These are phyloP conservation scores for Dendrobium catenatum DNA, from an alignment of 106 monocot species.

Conservation along the genomic window DNA sequence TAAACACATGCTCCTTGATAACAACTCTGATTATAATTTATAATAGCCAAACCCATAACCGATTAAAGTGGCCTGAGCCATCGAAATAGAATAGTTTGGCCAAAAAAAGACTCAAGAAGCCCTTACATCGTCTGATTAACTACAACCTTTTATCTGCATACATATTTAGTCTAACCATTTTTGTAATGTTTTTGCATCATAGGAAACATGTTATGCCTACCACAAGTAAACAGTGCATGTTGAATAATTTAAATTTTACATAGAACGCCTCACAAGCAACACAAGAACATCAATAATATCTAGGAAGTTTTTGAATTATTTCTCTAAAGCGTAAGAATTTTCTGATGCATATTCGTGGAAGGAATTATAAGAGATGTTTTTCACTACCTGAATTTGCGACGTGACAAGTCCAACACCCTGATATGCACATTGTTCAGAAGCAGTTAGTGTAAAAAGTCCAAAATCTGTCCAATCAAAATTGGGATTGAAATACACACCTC, in stretches of 20 bases:
- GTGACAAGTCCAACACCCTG: slow-evolving; percentile 7
- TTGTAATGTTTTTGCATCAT: not conserved
- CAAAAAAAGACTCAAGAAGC: too few species aligned
- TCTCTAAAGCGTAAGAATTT: not conserved
- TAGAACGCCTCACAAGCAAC: not conserved
- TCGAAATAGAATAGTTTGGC: too few species aligned
- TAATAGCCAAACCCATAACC: too few species aligned
- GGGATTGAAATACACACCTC: not conserved
- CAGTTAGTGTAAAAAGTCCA: not conserved
- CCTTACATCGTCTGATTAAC: too few species aligned
- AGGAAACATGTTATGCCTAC: too few species aligned
- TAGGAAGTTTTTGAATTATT: not conserved
- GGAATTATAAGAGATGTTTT: not conserved
- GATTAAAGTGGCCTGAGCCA: too few species aligned
- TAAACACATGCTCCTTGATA: too few species aligned
- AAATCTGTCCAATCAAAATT: not conserved
- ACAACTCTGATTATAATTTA: too few species aligned
- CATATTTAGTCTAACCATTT: not conserved
- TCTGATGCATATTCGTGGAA: not conserved
- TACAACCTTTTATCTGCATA: not conserved
- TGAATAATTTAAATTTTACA: not conserved
- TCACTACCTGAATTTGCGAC: slow-evolving; percentile 4
- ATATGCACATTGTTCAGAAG: not conserved
- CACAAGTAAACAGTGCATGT: not conserved
- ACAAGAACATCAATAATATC: not conserved